Evolutionary conservation across 1,284 basidiomycete species (phyloP).

Genomic region (Cryptococcus amylolentus): DNA sequence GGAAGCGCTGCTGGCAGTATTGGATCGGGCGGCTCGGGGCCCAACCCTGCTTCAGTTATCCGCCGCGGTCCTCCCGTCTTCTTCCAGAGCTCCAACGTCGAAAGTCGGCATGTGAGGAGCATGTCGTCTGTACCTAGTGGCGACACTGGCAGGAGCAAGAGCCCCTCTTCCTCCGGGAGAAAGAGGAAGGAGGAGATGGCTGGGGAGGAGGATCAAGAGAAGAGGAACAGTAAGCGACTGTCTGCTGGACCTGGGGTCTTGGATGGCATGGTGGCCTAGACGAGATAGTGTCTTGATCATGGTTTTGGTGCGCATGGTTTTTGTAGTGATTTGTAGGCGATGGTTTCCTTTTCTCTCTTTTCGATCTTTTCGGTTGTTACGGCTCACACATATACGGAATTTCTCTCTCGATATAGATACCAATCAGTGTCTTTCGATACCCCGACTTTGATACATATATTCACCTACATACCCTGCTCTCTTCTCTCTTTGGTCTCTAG

Average conservation of each 20-base stretch:
- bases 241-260: conserved; percentile 29
- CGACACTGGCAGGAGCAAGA: conserved; percentile 1
- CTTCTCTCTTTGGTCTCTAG: no score
- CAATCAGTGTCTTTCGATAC: no score
- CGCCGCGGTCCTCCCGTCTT: conserved; percentile 37
- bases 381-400: no score
- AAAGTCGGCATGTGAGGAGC: conserved; percentile 10
- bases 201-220: conserved; percentile 17
- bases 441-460: no score
- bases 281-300: conserved; percentile 1
- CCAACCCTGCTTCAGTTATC: conserved; percentile 28
- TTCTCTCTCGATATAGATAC: no score
- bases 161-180: not conserved
- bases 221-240: conserved; percentile 17
- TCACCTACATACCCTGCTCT: no score
- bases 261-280: conserved; percentile 4
- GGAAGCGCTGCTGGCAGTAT: not conserved
- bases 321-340: not conserved
- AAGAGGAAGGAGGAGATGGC: conserved; percentile 33
- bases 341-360: not conserved
- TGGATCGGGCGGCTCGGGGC: conserved; percentile 3
- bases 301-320: not conserved
- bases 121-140: conserved; percentile 1
- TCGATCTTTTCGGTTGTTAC: no score
- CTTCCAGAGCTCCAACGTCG: conserved; percentile 29